Evolutionary conservation across 345 rosid genomes (phyloP).

Genomic region (Corymbia maculata): DNA sequence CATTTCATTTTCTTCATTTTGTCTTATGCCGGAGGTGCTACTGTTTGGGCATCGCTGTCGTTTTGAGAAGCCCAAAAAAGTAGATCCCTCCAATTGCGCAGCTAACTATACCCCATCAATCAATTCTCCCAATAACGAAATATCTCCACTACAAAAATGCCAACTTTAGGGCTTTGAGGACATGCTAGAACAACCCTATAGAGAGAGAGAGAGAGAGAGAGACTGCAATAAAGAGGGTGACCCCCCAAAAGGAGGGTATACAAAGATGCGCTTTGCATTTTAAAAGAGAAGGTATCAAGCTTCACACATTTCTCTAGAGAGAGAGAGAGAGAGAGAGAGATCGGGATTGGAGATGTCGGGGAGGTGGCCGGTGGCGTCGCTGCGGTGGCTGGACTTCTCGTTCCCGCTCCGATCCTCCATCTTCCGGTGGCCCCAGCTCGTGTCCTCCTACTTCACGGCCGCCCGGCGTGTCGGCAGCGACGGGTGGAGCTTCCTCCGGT

Average conservation of each 20-base stretch:
- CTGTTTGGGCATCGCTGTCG: not conserved
- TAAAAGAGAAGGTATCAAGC: not conserved
- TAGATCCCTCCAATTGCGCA: not conserved
- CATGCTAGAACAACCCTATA: not conserved
- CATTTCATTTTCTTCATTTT: not conserved
- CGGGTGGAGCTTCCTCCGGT: not conserved
- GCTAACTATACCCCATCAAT: not conserved
- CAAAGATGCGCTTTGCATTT: not conserved
- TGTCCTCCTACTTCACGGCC: not conserved
- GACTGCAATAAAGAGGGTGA: not conserved
- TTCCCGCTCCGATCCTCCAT: conserved; percentile 8
- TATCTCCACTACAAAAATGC: not conserved
- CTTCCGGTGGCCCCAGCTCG: conserved; percentile 18
- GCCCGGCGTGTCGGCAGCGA: not conserved
- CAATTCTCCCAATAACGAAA: not conserved
- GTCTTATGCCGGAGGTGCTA: not conserved
- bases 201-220: not conserved
- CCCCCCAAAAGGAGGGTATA: not conserved
- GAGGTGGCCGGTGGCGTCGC: not conserved
- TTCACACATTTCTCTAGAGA: not conserved
- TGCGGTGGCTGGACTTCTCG: conserved; percentile 5
- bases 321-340: not conserved
- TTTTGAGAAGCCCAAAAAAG: not conserved
- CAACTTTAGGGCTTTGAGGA: not conserved
- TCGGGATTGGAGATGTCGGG: not conserved